Conservation (phyloP, 129 eudicot genomes). For the Kitagawia praeruptora region DNA sequence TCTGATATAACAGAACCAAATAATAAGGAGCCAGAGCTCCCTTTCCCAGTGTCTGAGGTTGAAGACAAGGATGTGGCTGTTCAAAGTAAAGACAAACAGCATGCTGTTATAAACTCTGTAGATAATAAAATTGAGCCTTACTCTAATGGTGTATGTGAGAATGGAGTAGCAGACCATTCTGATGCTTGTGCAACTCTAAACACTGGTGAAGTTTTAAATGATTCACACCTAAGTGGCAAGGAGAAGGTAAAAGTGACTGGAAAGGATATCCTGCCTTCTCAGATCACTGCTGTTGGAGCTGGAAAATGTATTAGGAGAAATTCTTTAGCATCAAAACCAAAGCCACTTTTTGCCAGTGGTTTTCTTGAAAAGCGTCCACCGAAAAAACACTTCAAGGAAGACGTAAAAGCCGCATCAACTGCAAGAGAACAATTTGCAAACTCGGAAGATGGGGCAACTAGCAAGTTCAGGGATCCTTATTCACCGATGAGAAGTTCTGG, state of each 20-base stretch:
- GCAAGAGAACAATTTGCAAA: conserved; percentile 1
- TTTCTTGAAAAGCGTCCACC: conserved; percentile 15
- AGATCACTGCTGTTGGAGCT: conserved; percentile 10
- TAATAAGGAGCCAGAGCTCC: background rate
- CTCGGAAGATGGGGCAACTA: background rate
- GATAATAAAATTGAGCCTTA: conserved; percentile 8
- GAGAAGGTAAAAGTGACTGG: conserved; percentile 5
- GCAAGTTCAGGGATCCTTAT: background rate
- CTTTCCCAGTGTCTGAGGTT: background rate
- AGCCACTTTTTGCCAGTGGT: conserved; percentile 25
- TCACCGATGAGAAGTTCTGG: background rate
- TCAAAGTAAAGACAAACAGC: background rate
- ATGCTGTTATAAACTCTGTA: background rate
- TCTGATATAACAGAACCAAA: conserved; percentile 1
- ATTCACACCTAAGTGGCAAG: conserved; percentile 6
- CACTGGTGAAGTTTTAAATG: conserved; percentile 14
- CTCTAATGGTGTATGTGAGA: conserved; percentile 12
- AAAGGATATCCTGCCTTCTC: background rate
- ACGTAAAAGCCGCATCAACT: conserved; percentile 9
- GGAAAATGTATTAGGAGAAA: conserved; percentile 15
- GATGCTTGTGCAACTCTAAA: conserved; percentile 9
- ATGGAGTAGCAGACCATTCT: background rate
- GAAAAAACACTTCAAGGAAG: conserved; percentile 15
- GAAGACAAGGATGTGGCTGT: conserved; percentile 13
- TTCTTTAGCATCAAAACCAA: conserved; percentile 14